Percentiles rank a stretch among this genome's conserved stretches.
phyloP scores from a whole-genome alignment of 441 rosid genomes.

The Manihot esculenta region DNA sequence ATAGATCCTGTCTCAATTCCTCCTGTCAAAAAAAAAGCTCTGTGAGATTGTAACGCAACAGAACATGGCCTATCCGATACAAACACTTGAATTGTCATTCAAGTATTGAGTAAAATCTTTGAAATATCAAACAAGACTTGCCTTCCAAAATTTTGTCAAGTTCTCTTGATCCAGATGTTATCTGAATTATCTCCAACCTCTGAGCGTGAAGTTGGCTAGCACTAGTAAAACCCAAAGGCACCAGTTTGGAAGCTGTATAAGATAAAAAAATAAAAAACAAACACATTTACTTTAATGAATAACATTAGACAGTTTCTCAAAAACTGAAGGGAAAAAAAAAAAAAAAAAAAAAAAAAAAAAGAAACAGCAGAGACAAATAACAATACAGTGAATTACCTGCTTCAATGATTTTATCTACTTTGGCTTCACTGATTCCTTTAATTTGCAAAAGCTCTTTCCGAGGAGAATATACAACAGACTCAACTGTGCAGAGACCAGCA shows the following conservation, averaged over 20 bases:
- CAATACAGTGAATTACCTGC: slow-evolving; percentile 51
- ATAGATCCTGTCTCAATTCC: slow-evolving; percentile 97
- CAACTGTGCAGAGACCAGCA: slow-evolving; percentile 92
- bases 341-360: no score
- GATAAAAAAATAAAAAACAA: no score
- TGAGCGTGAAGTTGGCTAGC: slow-evolving; percentile 92
- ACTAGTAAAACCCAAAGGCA: slow-evolving; percentile 93
- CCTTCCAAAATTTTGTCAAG: slow-evolving; percentile 96
- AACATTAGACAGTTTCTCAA: no score
- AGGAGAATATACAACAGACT: slow-evolving; percentile 83
- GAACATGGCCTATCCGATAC: not conserved
- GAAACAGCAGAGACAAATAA: slow-evolving; percentile 1
- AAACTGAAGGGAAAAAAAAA: no score
- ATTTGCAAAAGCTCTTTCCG: slow-evolving; percentile 97
- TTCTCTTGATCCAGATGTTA: slow-evolving; percentile 90
- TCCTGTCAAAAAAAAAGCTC: slow-evolving; percentile 39
- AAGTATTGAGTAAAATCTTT: slow-evolving; percentile 8
- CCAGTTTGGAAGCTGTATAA: slow-evolving; percentile 76
- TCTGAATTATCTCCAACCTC: slow-evolving; percentile 92
- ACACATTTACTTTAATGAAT: no score
- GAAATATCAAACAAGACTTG: slow-evolving; percentile 16
- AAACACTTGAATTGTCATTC: not conserved
- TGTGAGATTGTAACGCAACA: slow-evolving; percentile 15
- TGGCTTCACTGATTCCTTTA: slow-evolving; percentile 95
- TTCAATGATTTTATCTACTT: slow-evolving; percentile 90